Conservation (phyloP, 176 grass and related monocot genomes). For the Carex pumila region DNA sequence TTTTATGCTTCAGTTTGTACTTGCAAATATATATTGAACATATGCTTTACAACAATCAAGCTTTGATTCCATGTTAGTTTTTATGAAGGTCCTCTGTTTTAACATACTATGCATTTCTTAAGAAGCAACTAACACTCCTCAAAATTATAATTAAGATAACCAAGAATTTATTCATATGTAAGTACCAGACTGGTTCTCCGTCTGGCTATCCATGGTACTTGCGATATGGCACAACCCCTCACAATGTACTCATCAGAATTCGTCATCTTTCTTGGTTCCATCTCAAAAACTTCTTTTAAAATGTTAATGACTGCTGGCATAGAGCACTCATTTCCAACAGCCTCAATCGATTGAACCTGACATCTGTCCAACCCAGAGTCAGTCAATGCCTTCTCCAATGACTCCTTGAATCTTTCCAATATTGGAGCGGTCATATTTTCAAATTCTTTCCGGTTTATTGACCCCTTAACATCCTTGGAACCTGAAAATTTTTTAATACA, state of each 20-base stretch:
- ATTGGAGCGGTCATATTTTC: conserved; percentile 56
- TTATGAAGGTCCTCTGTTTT: background rate
- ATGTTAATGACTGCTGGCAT: conserved; percentile 73
- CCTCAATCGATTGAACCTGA: conserved; percentile 50
- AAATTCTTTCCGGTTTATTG: conserved; percentile 68
- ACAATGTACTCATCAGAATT: conserved; percentile 78
- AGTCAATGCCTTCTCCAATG: conserved; percentile 49
- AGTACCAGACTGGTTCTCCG: background rate
- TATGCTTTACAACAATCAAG: background rate
- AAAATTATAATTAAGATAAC: background rate
- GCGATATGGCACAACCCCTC: conserved; percentile 43
- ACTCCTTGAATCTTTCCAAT: conserved; percentile 47
- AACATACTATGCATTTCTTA: background rate
- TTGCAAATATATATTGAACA: background rate
- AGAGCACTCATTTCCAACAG: conserved; percentile 65
- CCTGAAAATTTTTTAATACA: conserved; percentile 73
- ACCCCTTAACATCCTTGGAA: conserved; percentile 62
- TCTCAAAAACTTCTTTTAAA: conserved; percentile 58
- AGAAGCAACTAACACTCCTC: background rate
- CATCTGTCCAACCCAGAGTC: conserved; percentile 35
- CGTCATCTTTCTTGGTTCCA: conserved; percentile 38
- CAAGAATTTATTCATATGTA: background rate
- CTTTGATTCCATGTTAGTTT: background rate
- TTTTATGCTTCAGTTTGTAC: background rate
- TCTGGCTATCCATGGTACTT: conserved; percentile 1